Evolutionary conservation across 345 rosid species (phyloP).

Genomic region (Populus ilicifolia): DNA sequence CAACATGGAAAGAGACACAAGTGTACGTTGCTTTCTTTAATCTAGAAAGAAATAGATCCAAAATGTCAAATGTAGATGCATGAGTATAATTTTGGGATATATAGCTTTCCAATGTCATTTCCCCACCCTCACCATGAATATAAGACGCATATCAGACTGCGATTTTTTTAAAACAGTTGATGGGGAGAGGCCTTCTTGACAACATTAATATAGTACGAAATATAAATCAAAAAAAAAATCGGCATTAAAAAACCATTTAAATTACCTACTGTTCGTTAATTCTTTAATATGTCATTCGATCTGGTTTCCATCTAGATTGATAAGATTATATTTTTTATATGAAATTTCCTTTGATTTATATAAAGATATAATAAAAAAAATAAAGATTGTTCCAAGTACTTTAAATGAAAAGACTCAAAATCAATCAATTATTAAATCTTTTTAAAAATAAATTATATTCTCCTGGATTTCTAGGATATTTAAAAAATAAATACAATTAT

Average conservation of each 20-base stretch:
- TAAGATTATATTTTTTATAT: too few species aligned
- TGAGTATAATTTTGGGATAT: background rate
- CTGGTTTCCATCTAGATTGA: too few species aligned
- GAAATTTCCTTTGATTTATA: too few species aligned
- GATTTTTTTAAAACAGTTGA: background rate
- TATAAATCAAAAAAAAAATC: background rate
- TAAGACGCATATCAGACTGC: background rate
- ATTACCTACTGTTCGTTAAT: background rate
- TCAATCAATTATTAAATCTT: too few species aligned
- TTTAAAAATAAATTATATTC: too few species aligned
- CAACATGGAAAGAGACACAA: background rate
- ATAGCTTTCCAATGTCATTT: conserved; percentile 1
- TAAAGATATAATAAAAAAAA: too few species aligned
- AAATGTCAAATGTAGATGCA: background rate
- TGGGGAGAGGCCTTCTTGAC: background rate
- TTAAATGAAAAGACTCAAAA: too few species aligned
- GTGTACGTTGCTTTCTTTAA: conserved; percentile 4
- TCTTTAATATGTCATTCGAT: too few species aligned
- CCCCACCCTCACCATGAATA: background rate
- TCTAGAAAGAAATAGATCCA: background rate
- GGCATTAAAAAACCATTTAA: background rate
- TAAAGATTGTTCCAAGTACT: too few species aligned
- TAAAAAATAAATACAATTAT: too few species aligned
- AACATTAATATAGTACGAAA: background rate
- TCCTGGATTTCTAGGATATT: too few species aligned